Conservation (phyloP, 176 grass and related monocot species). For the Carex cristatella region DNA sequence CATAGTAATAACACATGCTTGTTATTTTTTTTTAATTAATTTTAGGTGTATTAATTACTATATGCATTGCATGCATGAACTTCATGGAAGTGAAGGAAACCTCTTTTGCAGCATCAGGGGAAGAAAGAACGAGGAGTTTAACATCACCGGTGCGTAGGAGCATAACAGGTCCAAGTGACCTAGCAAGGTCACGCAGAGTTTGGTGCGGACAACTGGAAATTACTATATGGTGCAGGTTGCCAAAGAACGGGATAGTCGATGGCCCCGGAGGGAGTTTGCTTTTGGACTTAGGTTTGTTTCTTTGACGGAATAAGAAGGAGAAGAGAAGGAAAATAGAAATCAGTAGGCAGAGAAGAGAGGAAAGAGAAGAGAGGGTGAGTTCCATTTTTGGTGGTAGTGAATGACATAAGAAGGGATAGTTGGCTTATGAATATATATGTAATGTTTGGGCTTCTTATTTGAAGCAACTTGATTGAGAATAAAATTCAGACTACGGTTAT, state of each 20-base stretch:
- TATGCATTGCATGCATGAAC: neutral
- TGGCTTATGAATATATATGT: neutral
- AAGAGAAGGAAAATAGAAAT: neutral
- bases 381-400: neutral
- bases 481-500: no score
- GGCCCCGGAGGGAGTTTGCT: slow-evolving; percentile 34
- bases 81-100: neutral
- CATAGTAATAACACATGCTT: neutral
- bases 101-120: slow-evolving; percentile 20
- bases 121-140: slow-evolving; percentile 26
- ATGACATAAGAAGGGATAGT: neutral
- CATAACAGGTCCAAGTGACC: slow-evolving; percentile 20
- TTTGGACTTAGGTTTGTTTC: neutral
- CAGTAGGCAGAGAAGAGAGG: neutral
- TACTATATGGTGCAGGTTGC: slow-evolving; percentile 41
- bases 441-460: no score
- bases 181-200: slow-evolving; percentile 22
- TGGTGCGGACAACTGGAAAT: slow-evolving; percentile 20
- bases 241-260: slow-evolving; percentile 30
- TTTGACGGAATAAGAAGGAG: neutral
- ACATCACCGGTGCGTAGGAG: slow-evolving; percentile 26
- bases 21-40: neutral
- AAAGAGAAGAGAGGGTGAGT: neutral
- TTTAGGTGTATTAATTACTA: neutral
- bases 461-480: no score